phyloP scores from a whole-genome alignment of 2,329 filamentous ascomycete genomes.

The Fusarium mundagurra region DNA sequence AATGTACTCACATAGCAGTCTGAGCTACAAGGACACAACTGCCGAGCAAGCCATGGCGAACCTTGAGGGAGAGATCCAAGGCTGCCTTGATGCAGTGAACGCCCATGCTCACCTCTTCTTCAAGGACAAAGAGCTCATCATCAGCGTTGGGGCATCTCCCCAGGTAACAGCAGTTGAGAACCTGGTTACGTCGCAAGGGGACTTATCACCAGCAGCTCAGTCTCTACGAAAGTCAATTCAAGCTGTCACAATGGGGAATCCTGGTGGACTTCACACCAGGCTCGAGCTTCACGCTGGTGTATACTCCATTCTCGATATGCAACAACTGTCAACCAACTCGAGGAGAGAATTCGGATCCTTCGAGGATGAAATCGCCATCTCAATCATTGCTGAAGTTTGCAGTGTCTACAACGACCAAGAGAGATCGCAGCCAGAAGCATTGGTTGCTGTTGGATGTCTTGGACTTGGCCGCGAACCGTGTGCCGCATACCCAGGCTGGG shows the following conservation, averaged over 20 bases:
- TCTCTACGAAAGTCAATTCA: conserved; percentile 13
- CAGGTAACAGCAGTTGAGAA: conserved; percentile 46
- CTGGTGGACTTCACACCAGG: conserved; percentile 21
- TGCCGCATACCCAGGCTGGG: conserved; percentile 68
- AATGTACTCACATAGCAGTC: conserved; percentile 48
- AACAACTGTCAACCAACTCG: conserved; percentile 68
- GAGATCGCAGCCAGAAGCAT: conserved; percentile 56
- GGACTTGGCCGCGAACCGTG: conserved; percentile 71
- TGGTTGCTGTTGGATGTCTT: conserved; percentile 67
- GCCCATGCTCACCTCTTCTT: conserved; percentile 23
- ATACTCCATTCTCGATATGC: conserved; percentile 71
- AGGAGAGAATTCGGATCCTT: conserved; percentile 38
- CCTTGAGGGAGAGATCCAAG: conserved; percentile 44
- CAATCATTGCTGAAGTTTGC: conserved; percentile 68
- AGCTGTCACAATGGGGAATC: not conserved
- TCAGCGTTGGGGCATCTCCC: conserved; percentile 49
- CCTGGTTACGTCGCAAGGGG: not conserved
- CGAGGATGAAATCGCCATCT: conserved; percentile 62
- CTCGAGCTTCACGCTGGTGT: conserved; percentile 73
- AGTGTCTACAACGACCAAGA: conserved; percentile 62
- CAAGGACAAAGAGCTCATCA: conserved; percentile 25
- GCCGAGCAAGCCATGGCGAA: conserved; percentile 44
- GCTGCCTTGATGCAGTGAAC: conserved; percentile 42
- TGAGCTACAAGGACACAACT: conserved; percentile 45
- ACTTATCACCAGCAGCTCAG: not conserved